phyloP scores from a whole-genome alignment of 2,329 filamentous ascomycete genomes.

The Aureobasidium sp. region DNA sequence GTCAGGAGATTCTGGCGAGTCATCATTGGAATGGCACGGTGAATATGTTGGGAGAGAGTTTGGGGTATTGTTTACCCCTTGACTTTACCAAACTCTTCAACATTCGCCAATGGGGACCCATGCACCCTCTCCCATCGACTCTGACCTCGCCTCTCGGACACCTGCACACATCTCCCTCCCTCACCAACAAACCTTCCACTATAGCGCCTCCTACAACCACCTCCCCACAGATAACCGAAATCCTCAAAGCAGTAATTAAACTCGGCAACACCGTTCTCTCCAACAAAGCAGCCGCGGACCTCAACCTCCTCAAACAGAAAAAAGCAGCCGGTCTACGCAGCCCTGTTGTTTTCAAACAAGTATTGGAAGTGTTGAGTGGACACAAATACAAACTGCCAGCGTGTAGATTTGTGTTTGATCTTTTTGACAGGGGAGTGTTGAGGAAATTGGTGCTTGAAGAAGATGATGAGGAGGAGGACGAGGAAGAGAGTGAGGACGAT shows the following conservation, averaged over 20 bases:
- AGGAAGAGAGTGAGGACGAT: neutral
- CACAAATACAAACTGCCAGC: slow-evolving; percentile 85
- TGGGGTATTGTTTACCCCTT: slow-evolving; percentile 80
- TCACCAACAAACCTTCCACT: neutral
- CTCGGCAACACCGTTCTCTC: slow-evolving; percentile 89
- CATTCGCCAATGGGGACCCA: slow-evolving; percentile 28
- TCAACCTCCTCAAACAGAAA: slow-evolving; percentile 64
- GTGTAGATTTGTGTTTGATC: slow-evolving; percentile 80
- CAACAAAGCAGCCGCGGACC: slow-evolving; percentile 74
- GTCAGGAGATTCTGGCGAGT: slow-evolving; percentile 81
- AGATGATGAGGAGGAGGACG: slow-evolving; percentile 31
- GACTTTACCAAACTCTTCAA: slow-evolving; percentile 72
- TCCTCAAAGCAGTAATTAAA: slow-evolving; percentile 77
- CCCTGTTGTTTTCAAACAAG: slow-evolving; percentile 70
- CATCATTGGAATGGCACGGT: slow-evolving; percentile 90
- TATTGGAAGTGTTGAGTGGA: slow-evolving; percentile 75
- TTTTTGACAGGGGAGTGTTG: slow-evolving; percentile 88
- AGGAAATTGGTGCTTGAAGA: slow-evolving; percentile 75
- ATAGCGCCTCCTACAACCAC: slow-evolving; percentile 18
- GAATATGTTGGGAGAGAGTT: slow-evolving; percentile 68
- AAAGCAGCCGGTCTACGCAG: slow-evolving; percentile 68
- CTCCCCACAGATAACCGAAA: slow-evolving; percentile 59
- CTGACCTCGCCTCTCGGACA: neutral
- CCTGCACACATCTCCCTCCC: slow-evolving; percentile 2
- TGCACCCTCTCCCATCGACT: neutral